Percentiles rank a stretch among this genome's conserved stretches.
phyloP scores from a whole-genome alignment of 2,329 filamentous ascomycete genomes.

The Trichoderma hamatum region DNA sequence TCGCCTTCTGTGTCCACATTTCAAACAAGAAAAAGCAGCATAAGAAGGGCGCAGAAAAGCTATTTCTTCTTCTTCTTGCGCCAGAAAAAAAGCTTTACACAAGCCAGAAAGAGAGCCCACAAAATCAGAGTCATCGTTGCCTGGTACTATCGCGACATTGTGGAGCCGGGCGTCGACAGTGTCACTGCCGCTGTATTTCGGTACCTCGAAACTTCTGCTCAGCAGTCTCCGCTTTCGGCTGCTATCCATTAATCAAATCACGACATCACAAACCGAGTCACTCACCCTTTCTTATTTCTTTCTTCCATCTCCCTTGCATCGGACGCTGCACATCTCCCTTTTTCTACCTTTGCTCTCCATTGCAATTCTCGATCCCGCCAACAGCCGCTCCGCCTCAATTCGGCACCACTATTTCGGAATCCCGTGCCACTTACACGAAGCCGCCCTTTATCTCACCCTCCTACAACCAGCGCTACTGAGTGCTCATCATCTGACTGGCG shows the following conservation, averaged over 20 bases:
- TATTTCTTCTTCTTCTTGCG: background rate
- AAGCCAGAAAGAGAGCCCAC: conserved; percentile 10
- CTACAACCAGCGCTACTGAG: background rate
- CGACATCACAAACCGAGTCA: conserved; percentile 31
- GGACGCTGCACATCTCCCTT: background rate
- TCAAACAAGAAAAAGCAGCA: background rate
- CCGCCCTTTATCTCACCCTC: conserved; percentile 16
- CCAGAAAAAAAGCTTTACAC: conserved; percentile 2
- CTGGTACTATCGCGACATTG: conserved; percentile 26
- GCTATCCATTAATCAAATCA: conserved; percentile 24
- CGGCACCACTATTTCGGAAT: conserved; percentile 23
- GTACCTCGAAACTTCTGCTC: conserved; percentile 18
- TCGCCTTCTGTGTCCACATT: background rate
- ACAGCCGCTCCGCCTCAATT: conserved; percentile 20
- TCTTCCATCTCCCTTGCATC: background rate
- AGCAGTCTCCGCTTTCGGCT: conserved; percentile 34
- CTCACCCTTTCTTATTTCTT: conserved; percentile 12
- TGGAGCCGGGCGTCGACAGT: conserved; percentile 26
- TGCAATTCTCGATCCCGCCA: conserved; percentile 3
- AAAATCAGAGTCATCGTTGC: conserved; percentile 24
- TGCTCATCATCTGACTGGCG: conserved; percentile 24
- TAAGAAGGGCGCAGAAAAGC: background rate
- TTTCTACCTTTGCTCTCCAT: background rate
- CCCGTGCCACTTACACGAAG: conserved; percentile 28
- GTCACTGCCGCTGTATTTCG: conserved; percentile 4